Evolutionary conservation across 345 rosid species (phyloP).

Genomic region (Orychophragmus violaceus): DNA sequence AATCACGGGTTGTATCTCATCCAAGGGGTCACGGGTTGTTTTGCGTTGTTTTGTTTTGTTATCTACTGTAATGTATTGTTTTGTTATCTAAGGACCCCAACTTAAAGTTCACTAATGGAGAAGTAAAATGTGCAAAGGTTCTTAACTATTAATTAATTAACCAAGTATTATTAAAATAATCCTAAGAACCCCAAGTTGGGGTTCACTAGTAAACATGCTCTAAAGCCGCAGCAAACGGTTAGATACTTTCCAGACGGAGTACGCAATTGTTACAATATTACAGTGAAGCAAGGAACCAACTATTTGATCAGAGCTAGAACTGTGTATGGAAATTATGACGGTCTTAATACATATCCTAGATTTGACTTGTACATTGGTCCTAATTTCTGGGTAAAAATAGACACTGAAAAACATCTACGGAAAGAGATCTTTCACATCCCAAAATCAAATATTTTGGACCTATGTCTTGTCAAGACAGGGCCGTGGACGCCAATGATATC

Average conservation of each 20-base stretch:
- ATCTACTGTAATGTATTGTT: too few relatives aligned
- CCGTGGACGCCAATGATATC: slow-evolving; percentile 28
- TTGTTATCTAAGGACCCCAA: too few relatives aligned
- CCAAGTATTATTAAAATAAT: too few relatives aligned
- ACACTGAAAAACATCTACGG: not conserved
- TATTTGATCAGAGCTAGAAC: slow-evolving; percentile 30
- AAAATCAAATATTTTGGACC: not conserved
- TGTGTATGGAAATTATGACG: slow-evolving; percentile 30
- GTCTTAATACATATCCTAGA: not conserved
- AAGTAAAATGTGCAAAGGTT: too few relatives aligned
- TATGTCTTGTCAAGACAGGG: slow-evolving; percentile 36
- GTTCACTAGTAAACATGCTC: too few relatives aligned
- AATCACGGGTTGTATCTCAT: too few relatives aligned
- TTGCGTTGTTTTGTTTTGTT: too few relatives aligned
- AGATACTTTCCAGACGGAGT: slow-evolving; percentile 38
- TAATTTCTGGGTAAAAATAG: slow-evolving; percentile 24
- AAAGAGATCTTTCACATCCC: slow-evolving; percentile 26
- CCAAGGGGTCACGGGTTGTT: too few relatives aligned
- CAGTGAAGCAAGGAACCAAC: slow-evolving; percentile 4
- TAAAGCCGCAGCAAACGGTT: not conserved
- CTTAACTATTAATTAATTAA: too few relatives aligned
- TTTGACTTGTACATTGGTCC: slow-evolving; percentile 29
- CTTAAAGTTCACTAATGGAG: too few relatives aligned
- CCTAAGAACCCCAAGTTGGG: too few relatives aligned
- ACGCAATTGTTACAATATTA: slow-evolving; percentile 34